These are phyloP conservation scores for Petasospora rhodanensis DNA, from an alignment of 1,139 yeast genomes.

Conservation along the genomic window DNA sequence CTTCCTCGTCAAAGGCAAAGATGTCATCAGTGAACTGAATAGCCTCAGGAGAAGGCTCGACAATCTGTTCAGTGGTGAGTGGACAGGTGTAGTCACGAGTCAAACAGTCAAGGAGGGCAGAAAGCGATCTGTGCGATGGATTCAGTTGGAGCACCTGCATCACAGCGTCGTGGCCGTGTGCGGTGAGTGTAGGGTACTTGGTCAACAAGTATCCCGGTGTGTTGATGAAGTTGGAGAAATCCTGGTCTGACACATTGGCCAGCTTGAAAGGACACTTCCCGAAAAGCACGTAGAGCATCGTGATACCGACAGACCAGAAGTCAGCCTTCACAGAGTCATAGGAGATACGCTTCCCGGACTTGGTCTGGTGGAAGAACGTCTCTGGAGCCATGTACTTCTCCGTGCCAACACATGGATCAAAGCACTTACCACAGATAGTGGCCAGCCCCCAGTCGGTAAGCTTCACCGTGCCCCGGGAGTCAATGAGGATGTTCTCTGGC, in stretches of 20 bases:
- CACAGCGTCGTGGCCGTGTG: conserved; percentile 22
- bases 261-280: conserved; percentile 79
- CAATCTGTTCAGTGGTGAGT: conserved; percentile 11
- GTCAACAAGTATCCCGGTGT: conserved; percentile 72
- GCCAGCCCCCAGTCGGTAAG: conserved; percentile 90
- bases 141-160: conserved; percentile 22
- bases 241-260: conserved; percentile 57
- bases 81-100: conserved; percentile 10
- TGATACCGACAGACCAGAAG: conserved; percentile 87
- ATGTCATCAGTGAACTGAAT: conserved; percentile 9
- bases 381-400: conserved; percentile 97
- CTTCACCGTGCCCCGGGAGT: conserved; percentile 64
- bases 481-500: conserved; percentile 77
- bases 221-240: conserved; percentile 65
- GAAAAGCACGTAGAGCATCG: conserved; percentile 73
- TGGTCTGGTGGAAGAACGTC: conserved; percentile 37
- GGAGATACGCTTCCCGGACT: conserved; percentile 7
- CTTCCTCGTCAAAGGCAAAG: conserved; percentile 15
- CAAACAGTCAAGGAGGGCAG: conserved; percentile 10
- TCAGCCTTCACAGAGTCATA: conserved; percentile 82
- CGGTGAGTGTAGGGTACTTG: conserved; percentile 48
- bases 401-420: conserved; percentile 84
- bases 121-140: conserved; percentile 22
- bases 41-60: conserved; percentile 3
- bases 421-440: conserved; percentile 51